Conservation (phyloP, 805 yeast genomes). For the Candida boidinii region DNA sequence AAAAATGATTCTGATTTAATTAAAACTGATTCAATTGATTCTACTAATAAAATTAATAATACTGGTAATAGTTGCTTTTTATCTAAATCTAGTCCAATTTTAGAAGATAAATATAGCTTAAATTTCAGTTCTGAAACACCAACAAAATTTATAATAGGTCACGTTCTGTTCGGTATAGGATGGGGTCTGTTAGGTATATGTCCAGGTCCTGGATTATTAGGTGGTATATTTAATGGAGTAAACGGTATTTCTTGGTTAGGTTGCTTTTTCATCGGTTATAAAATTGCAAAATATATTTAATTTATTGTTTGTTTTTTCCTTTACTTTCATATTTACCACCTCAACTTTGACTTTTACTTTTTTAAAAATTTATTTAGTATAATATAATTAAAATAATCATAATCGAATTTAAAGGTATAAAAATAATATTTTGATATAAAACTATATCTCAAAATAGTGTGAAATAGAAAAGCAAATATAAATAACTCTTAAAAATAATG, state of each 20-base stretch:
- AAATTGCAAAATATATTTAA: constrained; percentile 42
- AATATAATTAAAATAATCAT: too few species aligned
- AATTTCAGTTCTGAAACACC: constrained; percentile 18
- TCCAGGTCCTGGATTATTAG: constrained; percentile 42
- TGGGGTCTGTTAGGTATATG: constrained; percentile 47
- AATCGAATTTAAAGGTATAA: too few species aligned
- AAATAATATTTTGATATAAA: too few species aligned
- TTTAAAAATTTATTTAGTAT: constrained; percentile 57
- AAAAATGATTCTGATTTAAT: too few species aligned
- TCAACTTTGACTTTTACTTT: constrained; percentile 73
- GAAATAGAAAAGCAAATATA: too few species aligned
- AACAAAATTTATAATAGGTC: constrained; percentile 29
- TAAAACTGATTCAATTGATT: neutral
- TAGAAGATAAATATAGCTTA: constrained; percentile 16
- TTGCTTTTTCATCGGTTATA: constrained; percentile 20
- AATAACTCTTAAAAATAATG: too few species aligned
- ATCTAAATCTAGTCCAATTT: too few species aligned
- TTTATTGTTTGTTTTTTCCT: constrained; percentile 41
- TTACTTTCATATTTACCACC: constrained; percentile 65
- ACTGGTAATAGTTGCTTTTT: constrained; percentile 13
- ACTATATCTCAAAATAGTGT: too few species aligned
- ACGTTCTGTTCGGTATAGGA: constrained; percentile 38
- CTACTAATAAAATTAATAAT: constrained; percentile 4
- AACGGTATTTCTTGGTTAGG: constrained; percentile 20
- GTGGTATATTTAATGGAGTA: constrained; percentile 16